Evolutionary conservation across 495 filamentous ascomycete species (phyloP).

Genomic region (Penicillium steckii): DNA sequence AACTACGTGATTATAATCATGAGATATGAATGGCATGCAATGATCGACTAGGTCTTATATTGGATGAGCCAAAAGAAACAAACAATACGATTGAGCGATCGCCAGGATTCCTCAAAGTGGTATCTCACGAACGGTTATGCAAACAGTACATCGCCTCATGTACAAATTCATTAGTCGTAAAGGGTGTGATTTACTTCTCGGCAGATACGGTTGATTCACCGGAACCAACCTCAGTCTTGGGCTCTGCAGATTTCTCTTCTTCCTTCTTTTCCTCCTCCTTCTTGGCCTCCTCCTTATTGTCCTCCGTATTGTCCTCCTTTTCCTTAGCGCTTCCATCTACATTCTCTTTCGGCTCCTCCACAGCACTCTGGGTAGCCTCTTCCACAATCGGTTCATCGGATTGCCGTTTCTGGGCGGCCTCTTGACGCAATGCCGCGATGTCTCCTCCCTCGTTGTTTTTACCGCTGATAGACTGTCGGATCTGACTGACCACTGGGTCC

Average conservation of each 20-base stretch:
- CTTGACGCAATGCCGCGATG: constrained; percentile 27
- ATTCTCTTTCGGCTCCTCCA: not conserved
- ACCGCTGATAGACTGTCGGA: constrained; percentile 39
- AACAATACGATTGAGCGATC: constrained; percentile 4
- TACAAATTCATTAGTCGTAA: constrained; percentile 22
- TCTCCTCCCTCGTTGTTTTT: constrained; percentile 13
- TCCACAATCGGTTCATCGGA: constrained; percentile 30
- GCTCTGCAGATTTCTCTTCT: constrained; percentile 7
- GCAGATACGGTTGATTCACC: constrained; percentile 20
- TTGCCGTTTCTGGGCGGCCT: constrained; percentile 20
- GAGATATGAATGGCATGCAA: constrained; percentile 26
- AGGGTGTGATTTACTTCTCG: constrained; percentile 15
- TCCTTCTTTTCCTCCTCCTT: constrained; percentile 8
- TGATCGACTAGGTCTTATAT: constrained; percentile 1
- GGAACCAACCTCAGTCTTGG: constrained; percentile 11
- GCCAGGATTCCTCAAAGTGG: constrained; percentile 10
- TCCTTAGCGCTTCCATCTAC: constrained; percentile 1
- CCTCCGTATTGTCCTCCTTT: not conserved
- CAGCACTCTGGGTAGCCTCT: constrained; percentile 7
- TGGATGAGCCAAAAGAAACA: no score
- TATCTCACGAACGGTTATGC: constrained; percentile 15
- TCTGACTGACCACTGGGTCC: constrained; percentile 36
- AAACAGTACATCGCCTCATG: constrained; percentile 8
- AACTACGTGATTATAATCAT: constrained; percentile 17
- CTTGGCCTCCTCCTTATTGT: not conserved